Evolutionary conservation across 1,284 basidiomycete species (phyloP).

Genomic region (Apiotrichum akiyoshidainum): DNA sequence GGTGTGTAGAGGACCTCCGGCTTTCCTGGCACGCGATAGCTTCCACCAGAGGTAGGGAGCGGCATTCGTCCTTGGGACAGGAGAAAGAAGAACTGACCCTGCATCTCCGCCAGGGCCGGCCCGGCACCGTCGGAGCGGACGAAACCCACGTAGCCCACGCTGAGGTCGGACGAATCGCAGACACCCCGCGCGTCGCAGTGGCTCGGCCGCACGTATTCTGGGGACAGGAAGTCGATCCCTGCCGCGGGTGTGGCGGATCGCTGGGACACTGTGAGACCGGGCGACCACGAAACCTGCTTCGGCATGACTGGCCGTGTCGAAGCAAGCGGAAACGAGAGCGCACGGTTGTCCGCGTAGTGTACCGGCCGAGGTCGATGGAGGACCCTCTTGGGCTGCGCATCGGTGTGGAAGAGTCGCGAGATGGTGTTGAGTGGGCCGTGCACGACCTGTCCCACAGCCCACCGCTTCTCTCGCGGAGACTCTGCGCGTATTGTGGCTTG

Average conservation of each 20-base stretch:
- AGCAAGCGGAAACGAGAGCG: too few species aligned
- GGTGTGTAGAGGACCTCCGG: slow-evolving; percentile 48
- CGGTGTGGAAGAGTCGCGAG: too few species aligned
- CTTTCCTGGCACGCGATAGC: slow-evolving; percentile 56
- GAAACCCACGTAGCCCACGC: slow-evolving; percentile 62
- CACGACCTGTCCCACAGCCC: too few species aligned
- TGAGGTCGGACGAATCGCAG: slow-evolving; percentile 55
- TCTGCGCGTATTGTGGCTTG: too few species aligned
- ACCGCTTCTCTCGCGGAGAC: too few species aligned
- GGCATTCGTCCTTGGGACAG: slow-evolving; percentile 55
- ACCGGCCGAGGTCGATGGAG: too few species aligned
- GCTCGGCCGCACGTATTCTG: too few species aligned
- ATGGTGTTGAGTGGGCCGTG: too few species aligned
- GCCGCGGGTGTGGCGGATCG: slow-evolving; percentile 59
- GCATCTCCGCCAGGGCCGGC: slow-evolving; percentile 66
- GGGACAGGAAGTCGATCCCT: slow-evolving; percentile 46
- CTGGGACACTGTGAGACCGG: slow-evolving; percentile 59
- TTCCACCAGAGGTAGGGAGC: slow-evolving; percentile 55
- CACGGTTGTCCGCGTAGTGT: too few species aligned
- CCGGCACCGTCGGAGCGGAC: slow-evolving; percentile 65
- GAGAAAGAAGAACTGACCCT: slow-evolving; percentile 62
- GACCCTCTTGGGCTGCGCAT: too few species aligned
- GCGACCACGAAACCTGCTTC: too few species aligned
- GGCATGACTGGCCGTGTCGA: too few species aligned
- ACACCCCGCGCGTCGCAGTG: slow-evolving; percentile 57